Base-by-base conservation (phyloP, 169 alveolate genomes). In the Toxoplasma gondii region DNA sequence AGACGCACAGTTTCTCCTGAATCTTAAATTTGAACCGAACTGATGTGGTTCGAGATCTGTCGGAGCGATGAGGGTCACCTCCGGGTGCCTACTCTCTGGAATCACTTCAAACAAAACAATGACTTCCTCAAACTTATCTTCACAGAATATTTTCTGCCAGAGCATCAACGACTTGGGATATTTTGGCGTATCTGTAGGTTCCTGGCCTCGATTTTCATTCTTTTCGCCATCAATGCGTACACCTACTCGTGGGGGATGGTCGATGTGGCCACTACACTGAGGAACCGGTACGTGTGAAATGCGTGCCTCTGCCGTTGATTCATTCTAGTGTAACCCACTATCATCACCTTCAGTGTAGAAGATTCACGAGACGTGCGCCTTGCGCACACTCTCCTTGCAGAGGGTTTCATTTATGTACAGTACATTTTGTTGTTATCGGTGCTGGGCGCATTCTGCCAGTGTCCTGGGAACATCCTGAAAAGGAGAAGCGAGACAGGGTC, bases 21-120 rank as follows among this genome's bases (percentile, higher is more conserved):
- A 12, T 17, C 22, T 49, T 49, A 12, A 49, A 49, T 49, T 49
- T 49, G 58, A 49, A 78, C 87, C 0, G 45, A 44, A 17, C 34
- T 10, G 34, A 82, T 82, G 90, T 82, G 90, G 90, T 82, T 82
- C 41, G 90, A 82, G 67, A 39, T 82, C 67, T 82, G 90, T 49
- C 39, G 90, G 41, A 82, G 90, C 38, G 83, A 64, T 24, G 92
- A 88, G 54, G 96, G 96, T 29, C 95, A 93, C 80, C 74, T 92
- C 43, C 88, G 97, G 38, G 95, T 92, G 80, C 95, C 97, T 27
- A 54, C 92, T 16, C 93, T 96, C 44, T 74, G 94, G 88, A 92
- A 96, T 54, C 97, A 96, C 83, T 39, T 94, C 86, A 94, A 91
- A 53, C 94, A 96, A 91, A 96, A 96, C 95, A 96, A 95, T 80